phyloP scores from a whole-genome alignment of 495 filamentous ascomycete genomes.

The Talaromyces ruber region DNA sequence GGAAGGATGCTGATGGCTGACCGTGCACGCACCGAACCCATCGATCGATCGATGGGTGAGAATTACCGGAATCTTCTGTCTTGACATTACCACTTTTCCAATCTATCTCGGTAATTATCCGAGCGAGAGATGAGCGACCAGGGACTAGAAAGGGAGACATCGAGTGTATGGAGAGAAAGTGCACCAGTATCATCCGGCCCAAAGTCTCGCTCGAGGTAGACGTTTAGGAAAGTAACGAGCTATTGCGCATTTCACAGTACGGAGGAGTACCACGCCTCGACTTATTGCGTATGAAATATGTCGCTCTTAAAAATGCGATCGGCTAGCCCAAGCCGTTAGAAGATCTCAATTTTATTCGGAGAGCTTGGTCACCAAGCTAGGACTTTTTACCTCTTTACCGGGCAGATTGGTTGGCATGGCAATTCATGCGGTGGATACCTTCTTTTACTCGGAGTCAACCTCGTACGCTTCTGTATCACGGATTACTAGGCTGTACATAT shows the following conservation, averaged over 20 bases:
- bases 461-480: neutral
- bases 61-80: neutral
- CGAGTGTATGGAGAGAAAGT: neutral
- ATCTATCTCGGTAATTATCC: neutral
- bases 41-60: neutral
- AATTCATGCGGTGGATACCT: neutral
- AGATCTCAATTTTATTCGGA: neutral
- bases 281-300: neutral
- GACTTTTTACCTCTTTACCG: neutral
- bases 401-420: neutral
- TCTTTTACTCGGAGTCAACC: neutral
- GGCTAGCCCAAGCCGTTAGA: neutral
- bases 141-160: neutral
- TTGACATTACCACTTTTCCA: neutral
- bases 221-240: neutral
- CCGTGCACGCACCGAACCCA: neutral
- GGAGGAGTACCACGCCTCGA: too few species aligned
- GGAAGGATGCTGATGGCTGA: neutral
- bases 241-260: neutral
- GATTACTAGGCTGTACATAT: neutral
- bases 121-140: neutral
- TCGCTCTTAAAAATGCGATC: neutral
- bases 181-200: neutral
- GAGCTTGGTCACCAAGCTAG: neutral
- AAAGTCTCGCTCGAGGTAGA: neutral